Conservation (phyloP, 768 basidiomycete genomes). For the Lactarius evosmus region DNA sequence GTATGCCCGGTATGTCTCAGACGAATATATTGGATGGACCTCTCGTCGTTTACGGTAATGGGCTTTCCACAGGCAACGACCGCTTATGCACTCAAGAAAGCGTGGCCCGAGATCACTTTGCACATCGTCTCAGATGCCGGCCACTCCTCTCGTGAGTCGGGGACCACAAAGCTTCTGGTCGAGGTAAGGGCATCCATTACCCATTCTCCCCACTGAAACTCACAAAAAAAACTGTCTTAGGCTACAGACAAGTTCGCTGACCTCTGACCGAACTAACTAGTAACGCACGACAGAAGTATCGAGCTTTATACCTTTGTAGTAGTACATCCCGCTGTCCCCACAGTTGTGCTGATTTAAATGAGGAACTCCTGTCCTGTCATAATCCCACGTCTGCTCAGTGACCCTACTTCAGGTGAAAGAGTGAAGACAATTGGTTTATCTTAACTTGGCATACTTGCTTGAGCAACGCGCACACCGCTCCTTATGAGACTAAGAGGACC, state of each 20-base stretch:
- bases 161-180: conserved; percentile 65
- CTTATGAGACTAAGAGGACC: too few species aligned
- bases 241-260: conserved; percentile 46
- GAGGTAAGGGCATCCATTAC: conserved; percentile 48
- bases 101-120: conserved; percentile 75
- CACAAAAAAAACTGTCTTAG: conserved; percentile 30
- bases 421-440: neutral
- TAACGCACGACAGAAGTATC: neutral
- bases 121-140: conserved; percentile 83
- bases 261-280: conserved; percentile 27
- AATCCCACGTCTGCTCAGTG: neutral
- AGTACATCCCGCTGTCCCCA: neutral
- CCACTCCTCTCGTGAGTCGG: conserved; percentile 76
- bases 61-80: conserved; percentile 58
- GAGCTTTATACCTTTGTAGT: conserved; percentile 1
- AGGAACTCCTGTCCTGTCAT: neutral
- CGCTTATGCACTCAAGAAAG: conserved; percentile 78
- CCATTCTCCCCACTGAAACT: neutral
- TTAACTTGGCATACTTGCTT: too few species aligned
- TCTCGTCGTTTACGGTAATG: neutral
- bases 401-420: neutral
- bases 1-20: conserved; percentile 65
- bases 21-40: conserved; percentile 30
- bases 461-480: too few species aligned
- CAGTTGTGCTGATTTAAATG: neutral